Base-by-base conservation (phyloP, 2,329 filamentous ascomycete species). In the Fusarium sp. region DNA sequence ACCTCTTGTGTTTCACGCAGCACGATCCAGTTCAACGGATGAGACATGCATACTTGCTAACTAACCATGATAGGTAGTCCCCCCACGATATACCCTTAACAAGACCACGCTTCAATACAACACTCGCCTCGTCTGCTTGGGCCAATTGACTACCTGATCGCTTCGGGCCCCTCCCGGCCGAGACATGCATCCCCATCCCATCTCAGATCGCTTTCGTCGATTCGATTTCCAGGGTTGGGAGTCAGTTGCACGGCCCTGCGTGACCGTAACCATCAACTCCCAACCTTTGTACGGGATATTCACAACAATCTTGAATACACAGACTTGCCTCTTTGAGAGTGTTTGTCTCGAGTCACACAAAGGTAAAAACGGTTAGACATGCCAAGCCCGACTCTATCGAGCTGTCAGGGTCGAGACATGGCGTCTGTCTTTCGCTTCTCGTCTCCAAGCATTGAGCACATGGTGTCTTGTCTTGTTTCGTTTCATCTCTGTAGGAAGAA, bases 71-170 rank as follows among this genome's bases (percentile, higher is more conserved):
- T n/a, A 25, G 8, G 19, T 19, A 25, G 8, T 25, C 23, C 31
- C 23, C 31, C 31, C 31, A 33, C 14, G 31, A n/a, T 14, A 19
- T 6, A 25, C 6, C 11, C 33, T 29, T 29, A 13, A n/a, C 15
- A 15, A 7, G 23, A 33, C 10, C 23, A 44, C 33, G n/a, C 9
- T 15, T 11, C 21, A 32, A 29, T 15, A 29, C 39, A 41, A 54
- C 45, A 10, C 36, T 54, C 31, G 21, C 45, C 53, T 70, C 68
- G 68, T 65, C 52, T 70, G 48, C 23, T 31, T 32, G 48, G 39
- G 19, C 67, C 67, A 70, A 67, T 70, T 47, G 52, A 61, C 41
- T 35, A n/a, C 13, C 46, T 48, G 45, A 51, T 61, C 54, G 64
- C 67, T 61, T 66, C 66, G 49, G 66, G 23, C 29, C 29, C 49